Percentiles rank a stretch among this genome's conserved stretches.
Evolutionary conservation across 441 rosid species (phyloP).

Genomic region (Jatropha podagrica): DNA sequence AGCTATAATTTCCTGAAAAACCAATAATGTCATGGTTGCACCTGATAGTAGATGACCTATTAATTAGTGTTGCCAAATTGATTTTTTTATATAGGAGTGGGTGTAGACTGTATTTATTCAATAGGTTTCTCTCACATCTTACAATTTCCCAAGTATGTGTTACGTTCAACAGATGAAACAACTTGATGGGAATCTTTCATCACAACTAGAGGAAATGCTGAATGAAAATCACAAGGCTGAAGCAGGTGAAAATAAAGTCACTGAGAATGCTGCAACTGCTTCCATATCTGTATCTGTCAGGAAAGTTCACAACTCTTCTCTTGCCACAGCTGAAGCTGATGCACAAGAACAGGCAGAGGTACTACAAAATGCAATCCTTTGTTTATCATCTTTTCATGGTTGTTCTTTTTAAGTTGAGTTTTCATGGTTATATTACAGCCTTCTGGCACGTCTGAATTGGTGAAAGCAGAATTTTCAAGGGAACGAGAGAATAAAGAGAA

Average conservation of each 20-base stretch:
- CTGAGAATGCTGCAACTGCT: slow-evolving; percentile 25
- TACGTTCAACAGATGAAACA: slow-evolving; percentile 48
- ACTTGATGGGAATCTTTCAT: slow-evolving; percentile 63
- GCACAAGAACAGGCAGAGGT: slow-evolving; percentile 22
- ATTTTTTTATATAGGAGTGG: neutral
- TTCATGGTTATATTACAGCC: slow-evolving; percentile 27
- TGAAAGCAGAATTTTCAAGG: slow-evolving; percentile 29
- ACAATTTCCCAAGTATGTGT: slow-evolving; percentile 7
- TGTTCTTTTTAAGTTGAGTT: neutral
- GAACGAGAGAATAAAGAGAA: slow-evolving; percentile 33
- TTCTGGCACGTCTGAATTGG: slow-evolving; percentile 26
- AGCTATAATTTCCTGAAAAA: neutral
- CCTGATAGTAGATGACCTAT: neutral
- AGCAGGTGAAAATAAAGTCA: slow-evolving; percentile 22
- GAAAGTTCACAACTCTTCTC: slow-evolving; percentile 23
- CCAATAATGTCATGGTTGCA: neutral
- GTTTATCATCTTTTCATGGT: neutral
- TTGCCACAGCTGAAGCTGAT: slow-evolving; percentile 28
- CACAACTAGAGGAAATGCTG: slow-evolving; percentile 60
- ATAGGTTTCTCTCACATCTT: slow-evolving; percentile 9
- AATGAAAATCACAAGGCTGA: slow-evolving; percentile 30
- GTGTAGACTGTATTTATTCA: neutral
- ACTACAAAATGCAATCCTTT: neutral
- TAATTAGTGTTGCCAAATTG: neutral
- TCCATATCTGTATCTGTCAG: slow-evolving; percentile 26